phyloP scores from a whole-genome alignment of 2,329 filamentous ascomycete genomes.

The Dothidotthia symphoricarpi region DNA sequence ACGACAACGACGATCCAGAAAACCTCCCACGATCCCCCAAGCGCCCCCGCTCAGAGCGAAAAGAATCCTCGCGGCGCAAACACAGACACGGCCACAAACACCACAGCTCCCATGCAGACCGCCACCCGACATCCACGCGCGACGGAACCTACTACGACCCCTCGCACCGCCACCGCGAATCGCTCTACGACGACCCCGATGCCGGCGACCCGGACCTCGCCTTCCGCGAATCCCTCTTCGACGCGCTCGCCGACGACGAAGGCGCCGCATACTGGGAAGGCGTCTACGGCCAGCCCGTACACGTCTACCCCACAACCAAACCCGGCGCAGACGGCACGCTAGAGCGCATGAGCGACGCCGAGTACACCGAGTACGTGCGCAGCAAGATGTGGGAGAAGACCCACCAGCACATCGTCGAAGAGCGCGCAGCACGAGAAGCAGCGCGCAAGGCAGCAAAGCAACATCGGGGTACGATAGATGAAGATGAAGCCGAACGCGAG shows the following conservation, averaged over 20 bases:
- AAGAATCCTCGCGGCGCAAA: no score
- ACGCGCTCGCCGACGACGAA: conserved; percentile 95
- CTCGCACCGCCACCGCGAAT: conserved; percentile 32
- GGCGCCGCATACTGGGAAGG: conserved; percentile 92
- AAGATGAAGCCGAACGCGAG: conserved; percentile 45
- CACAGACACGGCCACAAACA: conserved; percentile 21
- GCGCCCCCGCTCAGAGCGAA: conserved; percentile 14
- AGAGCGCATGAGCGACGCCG: conserved; percentile 87
- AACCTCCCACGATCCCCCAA: conserved; percentile 7
- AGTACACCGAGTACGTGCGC: conserved; percentile 84
- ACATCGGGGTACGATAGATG: conserved; percentile 29
- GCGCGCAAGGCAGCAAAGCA: conserved; percentile 49
- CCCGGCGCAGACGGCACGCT: conserved; percentile 57
- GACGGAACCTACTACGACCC: conserved; percentile 36
- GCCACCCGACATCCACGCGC: conserved; percentile 25
- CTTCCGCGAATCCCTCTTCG: conserved; percentile 92
- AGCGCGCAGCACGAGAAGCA: conserved; percentile 61
- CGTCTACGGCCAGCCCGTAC: conserved; percentile 94
- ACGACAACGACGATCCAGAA: conserved; percentile 1
- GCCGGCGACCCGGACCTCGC: conserved; percentile 62
- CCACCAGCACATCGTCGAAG: conserved; percentile 77
- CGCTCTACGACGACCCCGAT: conserved; percentile 31
- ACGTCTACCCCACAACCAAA: conserved; percentile 66
- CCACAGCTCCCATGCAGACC: conserved; percentile 12
- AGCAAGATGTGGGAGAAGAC: conserved; percentile 95